These are phyloP conservation scores for Aspergillus kassunensis DNA, from an alignment of 495 filamentous ascomycete species.

Conservation along the genomic window DNA sequence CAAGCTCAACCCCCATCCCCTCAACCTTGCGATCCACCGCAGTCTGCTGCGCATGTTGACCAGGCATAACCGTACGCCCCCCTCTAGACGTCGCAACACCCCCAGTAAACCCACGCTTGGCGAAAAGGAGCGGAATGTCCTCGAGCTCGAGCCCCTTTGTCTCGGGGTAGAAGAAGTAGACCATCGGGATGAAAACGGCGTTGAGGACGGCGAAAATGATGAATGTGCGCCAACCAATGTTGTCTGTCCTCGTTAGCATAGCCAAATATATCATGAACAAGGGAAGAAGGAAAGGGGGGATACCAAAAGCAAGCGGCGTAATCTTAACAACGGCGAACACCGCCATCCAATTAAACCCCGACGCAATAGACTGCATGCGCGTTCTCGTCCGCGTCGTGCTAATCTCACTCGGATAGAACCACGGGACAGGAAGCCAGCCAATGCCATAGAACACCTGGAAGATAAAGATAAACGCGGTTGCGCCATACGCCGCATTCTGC, in stretches of 20 bases:
- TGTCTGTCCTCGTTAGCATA: slow-evolving; percentile 33
- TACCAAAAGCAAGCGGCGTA: slow-evolving; percentile 50
- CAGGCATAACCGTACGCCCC: slow-evolving; percentile 19
- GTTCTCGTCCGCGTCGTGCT: slow-evolving; percentile 36
- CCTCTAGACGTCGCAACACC: slow-evolving; percentile 33
- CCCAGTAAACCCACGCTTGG: slow-evolving; percentile 31
- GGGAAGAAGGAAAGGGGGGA: background rate
- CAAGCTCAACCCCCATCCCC: slow-evolving; percentile 6
- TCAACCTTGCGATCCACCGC: slow-evolving; percentile 17
- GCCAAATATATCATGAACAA: background rate
- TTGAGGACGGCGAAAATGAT: slow-evolving; percentile 60
- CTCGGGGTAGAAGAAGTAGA: slow-evolving; percentile 65
- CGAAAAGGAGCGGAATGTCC: slow-evolving; percentile 65
- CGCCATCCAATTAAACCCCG: slow-evolving; percentile 46
- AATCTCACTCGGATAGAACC: slow-evolving; percentile 73
- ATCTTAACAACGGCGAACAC: slow-evolving; percentile 56
- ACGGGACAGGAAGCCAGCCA: slow-evolving; percentile 36
- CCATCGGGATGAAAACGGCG: slow-evolving; percentile 55
- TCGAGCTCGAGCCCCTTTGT: slow-evolving; percentile 65
- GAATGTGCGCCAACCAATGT: slow-evolving; percentile 59
- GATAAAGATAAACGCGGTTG: slow-evolving; percentile 36
- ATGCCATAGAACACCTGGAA: slow-evolving; percentile 42
- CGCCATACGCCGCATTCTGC: slow-evolving; percentile 29
- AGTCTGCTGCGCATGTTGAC: slow-evolving; percentile 19
- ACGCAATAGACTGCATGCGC: slow-evolving; percentile 36